phyloP scores from a whole-genome alignment of 164 flowering plant genomes.

The Nelumbo lutea region DNA sequence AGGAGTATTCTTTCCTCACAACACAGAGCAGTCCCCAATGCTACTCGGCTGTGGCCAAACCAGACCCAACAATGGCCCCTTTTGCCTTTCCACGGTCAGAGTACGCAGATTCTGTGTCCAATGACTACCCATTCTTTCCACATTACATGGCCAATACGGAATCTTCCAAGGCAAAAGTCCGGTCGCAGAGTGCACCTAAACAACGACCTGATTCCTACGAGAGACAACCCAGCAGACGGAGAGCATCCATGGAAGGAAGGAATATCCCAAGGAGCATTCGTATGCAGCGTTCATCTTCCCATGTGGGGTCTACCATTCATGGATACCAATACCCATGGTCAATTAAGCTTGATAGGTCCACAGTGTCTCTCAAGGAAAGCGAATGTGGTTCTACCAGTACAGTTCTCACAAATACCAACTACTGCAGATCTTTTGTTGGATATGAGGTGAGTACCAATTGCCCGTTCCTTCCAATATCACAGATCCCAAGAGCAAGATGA shows the following conservation, averaged over 20 bases:
- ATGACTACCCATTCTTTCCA: conserved; percentile 68
- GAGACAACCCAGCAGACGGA: conserved; percentile 62
- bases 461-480: neutral
- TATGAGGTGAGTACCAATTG: conserved; percentile 48
- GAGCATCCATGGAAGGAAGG: conserved; percentile 71
- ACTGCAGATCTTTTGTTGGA: conserved; percentile 77
- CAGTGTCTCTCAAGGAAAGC: conserved; percentile 65
- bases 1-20: conserved; percentile 60
- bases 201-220: conserved; percentile 68
- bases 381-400: conserved; percentile 88
- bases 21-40: conserved; percentile 80
- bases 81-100: conserved; percentile 50
- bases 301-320: conserved; percentile 55
- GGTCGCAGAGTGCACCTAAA: conserved; percentile 97
- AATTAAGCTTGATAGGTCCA: conserved; percentile 76
- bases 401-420: conserved; percentile 62
- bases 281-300: conserved; percentile 93
- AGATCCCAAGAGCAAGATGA: neutral
- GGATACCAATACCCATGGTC: conserved; percentile 73
- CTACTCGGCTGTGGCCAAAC: conserved; percentile 53
- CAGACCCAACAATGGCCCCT: conserved; percentile 40
- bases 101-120: conserved; percentile 53
- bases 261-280: conserved; percentile 63
- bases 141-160: conserved; percentile 94
- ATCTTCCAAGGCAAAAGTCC: conserved; percentile 77